Conservation (phyloP, 2,329 filamentous ascomycete species). For the Fonsecaea nubica region DNA sequence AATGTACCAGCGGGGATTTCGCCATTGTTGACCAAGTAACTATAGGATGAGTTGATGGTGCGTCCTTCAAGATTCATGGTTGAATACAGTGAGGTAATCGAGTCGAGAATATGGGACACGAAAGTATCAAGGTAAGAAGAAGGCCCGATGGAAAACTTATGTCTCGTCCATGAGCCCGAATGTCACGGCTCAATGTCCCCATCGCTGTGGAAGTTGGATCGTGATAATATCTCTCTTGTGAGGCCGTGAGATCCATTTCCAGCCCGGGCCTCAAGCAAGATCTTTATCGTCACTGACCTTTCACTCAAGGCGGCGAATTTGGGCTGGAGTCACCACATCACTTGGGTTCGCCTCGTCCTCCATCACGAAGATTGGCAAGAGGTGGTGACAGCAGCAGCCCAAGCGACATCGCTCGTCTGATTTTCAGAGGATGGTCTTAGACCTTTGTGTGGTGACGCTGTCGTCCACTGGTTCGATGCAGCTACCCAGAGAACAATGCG, state of each 20-base stretch:
- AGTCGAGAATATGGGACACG: not conserved
- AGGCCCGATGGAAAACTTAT: not conserved
- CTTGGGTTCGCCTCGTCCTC: not conserved
- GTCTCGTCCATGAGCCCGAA: not conserved
- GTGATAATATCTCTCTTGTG: not conserved
- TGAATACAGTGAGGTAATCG: not conserved
- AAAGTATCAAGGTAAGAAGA: not conserved
- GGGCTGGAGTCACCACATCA: not conserved
- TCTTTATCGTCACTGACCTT: not conserved
- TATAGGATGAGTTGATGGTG: not conserved
- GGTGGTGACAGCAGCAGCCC: not conserved
- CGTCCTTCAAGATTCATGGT: not conserved
- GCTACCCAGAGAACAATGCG: conserved; percentile 9
- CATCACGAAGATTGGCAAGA: not conserved
- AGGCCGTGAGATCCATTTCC: not conserved
- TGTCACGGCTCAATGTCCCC: not conserved
- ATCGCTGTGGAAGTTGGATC: not conserved
- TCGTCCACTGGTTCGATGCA: not conserved
- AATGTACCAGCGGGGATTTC: not conserved
- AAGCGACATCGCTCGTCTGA: not conserved
- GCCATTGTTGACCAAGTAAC: not conserved
- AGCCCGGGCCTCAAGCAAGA: not conserved
- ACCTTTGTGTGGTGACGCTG: not conserved
- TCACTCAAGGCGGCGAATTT: not conserved
- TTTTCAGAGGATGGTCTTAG: not conserved